Percentiles rank a stretch among this genome's conserved stretches.
phyloP scores from a whole-genome alignment of 495 filamentous ascomycete species.

The Penicillium soppii region DNA sequence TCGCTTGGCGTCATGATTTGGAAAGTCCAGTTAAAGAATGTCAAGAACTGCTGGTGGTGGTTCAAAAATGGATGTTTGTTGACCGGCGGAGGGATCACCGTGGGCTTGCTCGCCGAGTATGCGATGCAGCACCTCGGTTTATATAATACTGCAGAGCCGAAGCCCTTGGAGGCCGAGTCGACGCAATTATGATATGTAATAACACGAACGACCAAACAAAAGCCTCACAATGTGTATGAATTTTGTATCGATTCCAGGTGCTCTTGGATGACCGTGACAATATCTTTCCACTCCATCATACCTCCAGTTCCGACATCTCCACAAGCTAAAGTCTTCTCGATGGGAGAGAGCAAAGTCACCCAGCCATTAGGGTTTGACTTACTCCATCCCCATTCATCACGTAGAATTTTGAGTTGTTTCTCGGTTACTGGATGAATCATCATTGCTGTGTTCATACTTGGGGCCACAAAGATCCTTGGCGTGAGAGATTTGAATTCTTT shows the following conservation, averaged over 20 bases:
- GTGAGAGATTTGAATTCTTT: conserved; percentile 20
- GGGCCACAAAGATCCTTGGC: conserved; percentile 41
- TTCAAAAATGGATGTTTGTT: conserved; percentile 74
- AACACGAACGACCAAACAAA: neutral
- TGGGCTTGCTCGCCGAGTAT: conserved; percentile 67
- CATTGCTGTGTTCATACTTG: conserved; percentile 89
- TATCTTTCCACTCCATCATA: conserved; percentile 75
- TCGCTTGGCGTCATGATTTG: conserved; percentile 86
- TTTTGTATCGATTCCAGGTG: conserved; percentile 12
- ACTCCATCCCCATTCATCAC: conserved; percentile 67
- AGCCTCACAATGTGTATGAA: neutral
- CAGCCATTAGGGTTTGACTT: conserved; percentile 55
- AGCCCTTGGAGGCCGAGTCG: conserved; percentile 5
- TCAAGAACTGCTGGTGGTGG: conserved; percentile 95
- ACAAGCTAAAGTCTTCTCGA: conserved; percentile 74
- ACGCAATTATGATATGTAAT: conserved; percentile 8
- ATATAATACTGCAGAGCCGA: conserved; percentile 20
- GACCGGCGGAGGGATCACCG: conserved; percentile 64
- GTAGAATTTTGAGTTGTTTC: conserved; percentile 64
- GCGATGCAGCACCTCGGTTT: conserved; percentile 33
- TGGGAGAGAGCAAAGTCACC: conserved; percentile 70
- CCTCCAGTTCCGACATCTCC: conserved; percentile 76
- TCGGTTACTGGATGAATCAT: conserved; percentile 80
- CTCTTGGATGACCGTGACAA: conserved; percentile 61
- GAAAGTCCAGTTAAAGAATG: conserved; percentile 79